phyloP scores from a whole-genome alignment of 768 basidiomycete species.

The Lentinus tigrinus region DNA sequence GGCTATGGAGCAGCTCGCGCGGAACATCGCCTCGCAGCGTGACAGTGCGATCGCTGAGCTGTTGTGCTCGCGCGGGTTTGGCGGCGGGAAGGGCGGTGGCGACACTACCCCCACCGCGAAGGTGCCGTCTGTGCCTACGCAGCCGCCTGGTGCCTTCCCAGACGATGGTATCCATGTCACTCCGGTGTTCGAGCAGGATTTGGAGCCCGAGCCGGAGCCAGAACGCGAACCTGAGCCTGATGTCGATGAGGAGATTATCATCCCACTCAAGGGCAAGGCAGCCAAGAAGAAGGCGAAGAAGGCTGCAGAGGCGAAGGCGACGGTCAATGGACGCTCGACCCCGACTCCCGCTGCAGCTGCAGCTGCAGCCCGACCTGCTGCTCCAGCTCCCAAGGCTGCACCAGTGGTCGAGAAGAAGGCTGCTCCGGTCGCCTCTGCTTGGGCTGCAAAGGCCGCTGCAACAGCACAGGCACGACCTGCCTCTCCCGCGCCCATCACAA shows the following conservation, averaged over 20 bases:
- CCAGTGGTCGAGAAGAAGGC: not conserved
- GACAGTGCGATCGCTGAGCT: not conserved
- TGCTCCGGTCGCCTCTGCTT: not conserved
- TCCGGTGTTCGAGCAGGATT: not conserved
- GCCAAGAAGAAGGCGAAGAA: slow-evolving; percentile 12
- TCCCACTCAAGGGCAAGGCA: slow-evolving; percentile 14
- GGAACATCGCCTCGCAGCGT: slow-evolving; percentile 7
- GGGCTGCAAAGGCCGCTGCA: slow-evolving; percentile 1
- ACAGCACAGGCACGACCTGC: slow-evolving; percentile 6
- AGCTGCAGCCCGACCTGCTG: not conserved
- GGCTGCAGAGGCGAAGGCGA: slow-evolving; percentile 7
- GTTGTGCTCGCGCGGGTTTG: slow-evolving; percentile 6
- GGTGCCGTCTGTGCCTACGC: not conserved
- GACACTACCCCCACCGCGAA: not conserved
- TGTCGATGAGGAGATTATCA: slow-evolving; percentile 16
- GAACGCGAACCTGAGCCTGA: slow-evolving; percentile 9
- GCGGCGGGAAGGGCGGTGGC: slow-evolving; percentile 4
- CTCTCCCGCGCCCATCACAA: slow-evolving; percentile 8
- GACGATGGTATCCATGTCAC: slow-evolving; percentile 7
- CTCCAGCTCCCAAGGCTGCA: not conserved
- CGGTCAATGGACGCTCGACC: slow-evolving; percentile 7
- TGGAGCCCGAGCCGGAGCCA: slow-evolving; percentile 4
- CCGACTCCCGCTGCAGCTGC: slow-evolving; percentile 4
- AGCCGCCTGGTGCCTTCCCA: slow-evolving; percentile 14
- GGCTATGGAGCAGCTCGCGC: slow-evolving; percentile 18